Conservation (phyloP, 345 rosid genomes). For the Bretschneidera sinensis region DNA sequence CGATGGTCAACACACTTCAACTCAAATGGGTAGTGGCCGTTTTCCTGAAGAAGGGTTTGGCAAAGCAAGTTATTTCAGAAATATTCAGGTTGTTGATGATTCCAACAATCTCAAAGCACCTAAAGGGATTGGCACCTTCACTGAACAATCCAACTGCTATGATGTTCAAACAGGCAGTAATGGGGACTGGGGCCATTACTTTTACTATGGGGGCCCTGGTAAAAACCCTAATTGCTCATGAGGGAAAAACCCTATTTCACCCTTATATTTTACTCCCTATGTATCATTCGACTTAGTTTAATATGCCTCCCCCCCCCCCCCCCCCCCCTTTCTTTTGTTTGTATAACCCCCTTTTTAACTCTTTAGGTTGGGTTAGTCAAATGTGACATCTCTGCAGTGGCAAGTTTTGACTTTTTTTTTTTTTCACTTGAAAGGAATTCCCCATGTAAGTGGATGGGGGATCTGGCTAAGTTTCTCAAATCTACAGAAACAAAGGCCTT, state of each 20-base stretch:
- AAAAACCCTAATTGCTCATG: conserved; percentile 71
- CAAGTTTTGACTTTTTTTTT: conserved; percentile 43
- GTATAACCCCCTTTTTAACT: conserved; percentile 23
- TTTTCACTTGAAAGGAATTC: conserved; percentile 20
- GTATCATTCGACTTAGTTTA: conserved; percentile 53
- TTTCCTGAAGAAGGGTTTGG: conserved; percentile 97
- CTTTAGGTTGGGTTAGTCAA: conserved; percentile 30
- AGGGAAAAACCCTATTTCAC: conserved; percentile 10
- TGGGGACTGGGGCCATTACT: conserved; percentile 98
- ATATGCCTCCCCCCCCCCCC: conserved; percentile 10
- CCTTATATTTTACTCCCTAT: conserved; percentile 6
- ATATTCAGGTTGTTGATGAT: conserved; percentile 77
- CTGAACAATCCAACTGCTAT: conserved; percentile 90
- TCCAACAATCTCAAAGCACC: conserved; percentile 96
- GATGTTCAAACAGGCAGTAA: conserved; percentile 84
- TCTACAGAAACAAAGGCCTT: conserved; percentile 42
- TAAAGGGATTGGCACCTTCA: conserved; percentile 80
- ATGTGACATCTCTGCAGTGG: conserved; percentile 35
- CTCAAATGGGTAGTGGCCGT: conserved; percentile 95
- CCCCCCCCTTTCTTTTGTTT: conserved; percentile 18
- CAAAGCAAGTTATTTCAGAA: conserved; percentile 86
- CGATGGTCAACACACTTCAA: conserved; percentile 78
- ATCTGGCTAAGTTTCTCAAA: conserved; percentile 39
- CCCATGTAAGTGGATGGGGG: conserved; percentile 39
- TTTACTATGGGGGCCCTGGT: conserved; percentile 95